Conservation (phyloP, 2,329 filamentous ascomycete genomes). For the Ambrosiella beaveri region DNA sequence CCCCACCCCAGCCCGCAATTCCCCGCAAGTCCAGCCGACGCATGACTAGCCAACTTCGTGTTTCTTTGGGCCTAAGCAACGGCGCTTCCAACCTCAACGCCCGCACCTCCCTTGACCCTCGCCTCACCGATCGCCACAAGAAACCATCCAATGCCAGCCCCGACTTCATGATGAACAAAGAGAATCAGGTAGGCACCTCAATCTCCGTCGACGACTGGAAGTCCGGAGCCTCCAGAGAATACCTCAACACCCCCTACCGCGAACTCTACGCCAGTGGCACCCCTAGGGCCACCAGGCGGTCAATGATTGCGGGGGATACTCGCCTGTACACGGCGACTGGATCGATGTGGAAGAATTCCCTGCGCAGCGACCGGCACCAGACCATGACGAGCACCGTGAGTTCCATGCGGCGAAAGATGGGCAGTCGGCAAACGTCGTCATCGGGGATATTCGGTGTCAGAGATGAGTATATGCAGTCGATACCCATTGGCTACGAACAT, state of each 20-base stretch:
- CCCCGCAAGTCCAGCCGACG: slow-evolving; percentile 4
- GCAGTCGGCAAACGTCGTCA: slow-evolving; percentile 6
- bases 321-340: slow-evolving; percentile 5
- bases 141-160: not conserved
- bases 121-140: slow-evolving; percentile 1
- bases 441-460: slow-evolving; percentile 2
- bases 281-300: not conserved
- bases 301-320: not conserved
- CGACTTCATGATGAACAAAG: slow-evolving; percentile 10
- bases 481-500: slow-evolving; percentile 9
- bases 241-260: slow-evolving; percentile 9
- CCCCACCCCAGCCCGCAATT: slow-evolving; percentile 3
- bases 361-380: not conserved
- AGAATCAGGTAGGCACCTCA: slow-evolving; percentile 1
- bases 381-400: not conserved
- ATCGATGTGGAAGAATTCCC: not conserved
- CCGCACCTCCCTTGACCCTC: slow-evolving; percentile 1
- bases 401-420: slow-evolving; percentile 1
- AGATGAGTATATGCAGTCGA: slow-evolving; percentile 11
- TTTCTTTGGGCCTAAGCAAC: not conserved
- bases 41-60: not conserved
- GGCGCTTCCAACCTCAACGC: slow-evolving; percentile 4
- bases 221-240: slow-evolving; percentile 6
- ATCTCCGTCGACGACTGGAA: slow-evolving; percentile 5
- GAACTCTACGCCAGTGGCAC: slow-evolving; percentile 7